These are phyloP conservation scores for Senna tora DNA, from an alignment of 306 rosid species.

Conservation along the genomic window DNA sequence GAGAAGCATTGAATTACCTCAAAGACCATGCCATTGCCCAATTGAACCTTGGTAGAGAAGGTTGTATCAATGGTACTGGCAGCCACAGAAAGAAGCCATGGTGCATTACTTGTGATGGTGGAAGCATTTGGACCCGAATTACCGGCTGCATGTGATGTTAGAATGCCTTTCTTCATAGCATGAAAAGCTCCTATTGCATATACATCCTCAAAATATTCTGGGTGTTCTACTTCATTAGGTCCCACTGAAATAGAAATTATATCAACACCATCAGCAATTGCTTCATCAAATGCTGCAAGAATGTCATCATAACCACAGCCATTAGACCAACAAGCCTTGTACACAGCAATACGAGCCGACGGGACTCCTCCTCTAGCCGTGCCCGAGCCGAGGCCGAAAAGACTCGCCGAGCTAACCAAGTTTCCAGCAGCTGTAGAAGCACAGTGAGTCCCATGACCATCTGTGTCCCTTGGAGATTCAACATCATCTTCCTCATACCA, in stretches of 20 bases:
- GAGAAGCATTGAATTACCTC: conserved; percentile 23
- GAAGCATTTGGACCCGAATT: conserved; percentile 36
- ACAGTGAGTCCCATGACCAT: conserved; percentile 51
- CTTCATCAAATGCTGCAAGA: conserved; percentile 47
- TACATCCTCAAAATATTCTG: conserved; percentile 28
- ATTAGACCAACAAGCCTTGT: conserved; percentile 13
- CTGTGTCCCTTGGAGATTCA: conserved; percentile 43
- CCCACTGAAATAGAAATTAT: conserved; percentile 46
- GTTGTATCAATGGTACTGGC: conserved; percentile 48
- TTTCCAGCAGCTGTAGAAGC: conserved; percentile 51
- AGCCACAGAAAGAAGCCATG: conserved; percentile 56
- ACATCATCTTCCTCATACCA: not conserved
- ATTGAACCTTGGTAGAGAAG: conserved; percentile 36
- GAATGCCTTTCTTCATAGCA: conserved; percentile 45
- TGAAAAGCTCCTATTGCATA: conserved; percentile 55
- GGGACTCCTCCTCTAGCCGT: conserved; percentile 37
- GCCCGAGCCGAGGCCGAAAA: conserved; percentile 39
- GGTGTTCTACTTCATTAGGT: not conserved
- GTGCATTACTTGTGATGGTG: conserved; percentile 34
- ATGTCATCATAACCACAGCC: conserved; percentile 26
- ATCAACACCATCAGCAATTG: conserved; percentile 55
- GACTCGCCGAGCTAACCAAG: conserved; percentile 34
- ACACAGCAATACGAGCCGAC: conserved; percentile 33
- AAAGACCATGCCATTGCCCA: conserved; percentile 39
- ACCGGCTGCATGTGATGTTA: conserved; percentile 45